Conservation (phyloP, 768 basidiomycete species). For the Termitomyces sp. region DNA sequence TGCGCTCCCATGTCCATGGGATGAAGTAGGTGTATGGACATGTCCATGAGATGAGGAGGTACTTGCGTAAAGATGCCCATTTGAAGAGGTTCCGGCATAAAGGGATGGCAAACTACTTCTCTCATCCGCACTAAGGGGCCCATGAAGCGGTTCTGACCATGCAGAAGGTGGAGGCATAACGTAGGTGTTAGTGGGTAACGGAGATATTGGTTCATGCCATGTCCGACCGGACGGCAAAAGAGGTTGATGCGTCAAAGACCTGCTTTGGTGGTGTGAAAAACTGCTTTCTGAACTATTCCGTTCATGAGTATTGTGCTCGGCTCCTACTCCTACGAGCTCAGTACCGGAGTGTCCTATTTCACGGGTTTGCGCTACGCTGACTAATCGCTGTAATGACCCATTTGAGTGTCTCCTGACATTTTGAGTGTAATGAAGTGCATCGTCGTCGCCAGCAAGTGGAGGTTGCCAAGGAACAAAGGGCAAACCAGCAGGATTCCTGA, state of each 20-base stretch:
- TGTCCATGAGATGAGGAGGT: conserved; percentile 8
- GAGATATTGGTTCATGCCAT: conserved; percentile 1
- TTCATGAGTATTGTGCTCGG: conserved; percentile 8
- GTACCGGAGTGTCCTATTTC: conserved; percentile 10
- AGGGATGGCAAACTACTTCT: conserved; percentile 7
- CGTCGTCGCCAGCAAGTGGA: conserved; percentile 28
- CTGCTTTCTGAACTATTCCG: conserved; percentile 20
- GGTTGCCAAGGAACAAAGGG: conserved; percentile 22
- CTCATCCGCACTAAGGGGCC: neutral
- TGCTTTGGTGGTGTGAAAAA: conserved; percentile 4
- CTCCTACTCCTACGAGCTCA: neutral
- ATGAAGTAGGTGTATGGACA: conserved; percentile 1
- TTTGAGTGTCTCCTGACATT: conserved; percentile 2
- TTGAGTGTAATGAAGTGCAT: conserved; percentile 12
- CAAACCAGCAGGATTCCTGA: conserved; percentile 10
- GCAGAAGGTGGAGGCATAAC: conserved; percentile 4
- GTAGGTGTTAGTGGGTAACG: neutral
- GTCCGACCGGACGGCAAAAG: conserved; percentile 13
- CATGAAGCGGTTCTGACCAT: neutral
- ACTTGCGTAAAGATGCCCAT: conserved; percentile 1
- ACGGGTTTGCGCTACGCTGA: conserved; percentile 12
- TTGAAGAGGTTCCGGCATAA: neutral
- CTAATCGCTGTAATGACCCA: conserved; percentile 10
- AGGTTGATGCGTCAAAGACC: conserved; percentile 19
- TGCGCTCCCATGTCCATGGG: neutral